phyloP scores from a whole-genome alignment of 306 rosid genomes.

The Benincasa hispida region DNA sequence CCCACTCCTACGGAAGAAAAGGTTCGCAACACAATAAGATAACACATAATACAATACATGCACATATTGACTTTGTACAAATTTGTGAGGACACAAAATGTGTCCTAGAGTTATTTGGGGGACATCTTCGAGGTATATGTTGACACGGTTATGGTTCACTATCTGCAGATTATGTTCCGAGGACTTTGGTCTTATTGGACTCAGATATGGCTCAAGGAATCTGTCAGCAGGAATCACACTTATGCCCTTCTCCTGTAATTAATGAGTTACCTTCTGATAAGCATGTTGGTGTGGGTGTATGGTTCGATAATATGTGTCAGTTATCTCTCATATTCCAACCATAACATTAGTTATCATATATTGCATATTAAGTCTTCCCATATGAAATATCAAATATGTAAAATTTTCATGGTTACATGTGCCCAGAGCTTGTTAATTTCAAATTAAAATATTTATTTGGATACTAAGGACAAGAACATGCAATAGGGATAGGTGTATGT shows the following conservation, averaged over 20 bases:
- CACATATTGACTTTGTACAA: neutral
- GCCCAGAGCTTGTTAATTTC: neutral
- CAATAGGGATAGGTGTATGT: neutral
- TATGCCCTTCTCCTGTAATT: slow-evolving; percentile 52
- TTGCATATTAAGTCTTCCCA: neutral
- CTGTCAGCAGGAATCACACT: slow-evolving; percentile 61
- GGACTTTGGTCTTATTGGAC: slow-evolving; percentile 69
- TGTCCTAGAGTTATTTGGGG: slow-evolving; percentile 2
- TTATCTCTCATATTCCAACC: neutral
- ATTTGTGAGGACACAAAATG: neutral
- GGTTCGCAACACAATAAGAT: slow-evolving; percentile 41
- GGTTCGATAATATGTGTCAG: neutral
- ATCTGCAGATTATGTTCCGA: slow-evolving; percentile 48
- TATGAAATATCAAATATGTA: neutral
- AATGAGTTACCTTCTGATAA: slow-evolving; percentile 3
- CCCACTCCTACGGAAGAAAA: slow-evolving; percentile 59
- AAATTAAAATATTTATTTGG: neutral
- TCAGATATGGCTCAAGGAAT: slow-evolving; percentile 82
- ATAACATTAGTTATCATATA: neutral
- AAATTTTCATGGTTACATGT: neutral
- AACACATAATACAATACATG: neutral
- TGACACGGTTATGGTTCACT: slow-evolving; percentile 25
- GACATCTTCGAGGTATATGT: slow-evolving; percentile 10
- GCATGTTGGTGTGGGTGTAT: neutral
- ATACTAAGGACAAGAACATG: neutral